Evolutionary conservation across 305 asterid genomes (phyloP).

Genomic region (Solanum hybrid): DNA sequence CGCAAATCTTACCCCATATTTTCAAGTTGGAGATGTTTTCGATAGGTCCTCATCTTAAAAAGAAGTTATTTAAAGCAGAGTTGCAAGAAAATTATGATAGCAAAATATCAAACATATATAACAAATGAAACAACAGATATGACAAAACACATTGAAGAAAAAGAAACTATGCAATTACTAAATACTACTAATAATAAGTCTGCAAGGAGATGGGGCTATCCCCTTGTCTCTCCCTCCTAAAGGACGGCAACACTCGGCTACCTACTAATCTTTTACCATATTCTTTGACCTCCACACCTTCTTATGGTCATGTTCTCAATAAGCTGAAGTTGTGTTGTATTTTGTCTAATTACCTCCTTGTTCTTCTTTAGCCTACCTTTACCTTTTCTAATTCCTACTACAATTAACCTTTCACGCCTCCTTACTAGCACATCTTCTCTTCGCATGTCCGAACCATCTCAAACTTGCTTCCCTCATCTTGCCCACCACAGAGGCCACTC

Average conservation of each 20-base stretch:
- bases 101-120: background rate
- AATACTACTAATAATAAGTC: background rate
- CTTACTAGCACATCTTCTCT: background rate
- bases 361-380: background rate
- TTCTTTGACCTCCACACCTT: background rate
- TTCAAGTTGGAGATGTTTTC: background rate
- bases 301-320: background rate
- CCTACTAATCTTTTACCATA: background rate
- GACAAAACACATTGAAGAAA: background rate
- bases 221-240: background rate
- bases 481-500: background rate
- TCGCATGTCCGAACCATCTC: background rate
- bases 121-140: background rate
- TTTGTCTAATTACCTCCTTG: background rate
- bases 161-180: background rate
- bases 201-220: background rate
- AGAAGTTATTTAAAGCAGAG: background rate
- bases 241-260: background rate
- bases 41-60: background rate
- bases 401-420: background rate
- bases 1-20: background rate
- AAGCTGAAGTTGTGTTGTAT: background rate
- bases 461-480: background rate
- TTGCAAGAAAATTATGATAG: background rate
- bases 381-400: background rate